Evolutionary conservation across 2,329 filamentous ascomycete species (phyloP), one percentile per base, ranked within the genome.

Genomic region (Aspergillus tubingensis): DNA sequence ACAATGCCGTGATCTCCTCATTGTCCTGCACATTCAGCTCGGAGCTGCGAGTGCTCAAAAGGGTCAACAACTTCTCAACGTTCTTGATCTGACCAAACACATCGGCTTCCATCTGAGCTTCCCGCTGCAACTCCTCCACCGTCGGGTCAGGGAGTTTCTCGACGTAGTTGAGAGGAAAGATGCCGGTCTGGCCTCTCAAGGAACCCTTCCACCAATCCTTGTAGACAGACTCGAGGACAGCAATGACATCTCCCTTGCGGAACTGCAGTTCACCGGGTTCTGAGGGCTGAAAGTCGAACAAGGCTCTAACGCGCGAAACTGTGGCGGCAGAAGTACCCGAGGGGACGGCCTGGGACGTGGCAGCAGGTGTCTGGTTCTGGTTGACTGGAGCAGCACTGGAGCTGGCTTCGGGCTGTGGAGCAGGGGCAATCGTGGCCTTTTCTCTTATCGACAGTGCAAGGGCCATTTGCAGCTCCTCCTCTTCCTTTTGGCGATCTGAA

Each of bases 121-220:
- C 95, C 59, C 91, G 87, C 77, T 97, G 92, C 67, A 99, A 78
- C 82, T 99, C 95, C 68, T 98, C 94, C 17, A 89, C 88, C 0
- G 95, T 98, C 5, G 95, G 95, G 72, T 99, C 95, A 58, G 93
- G 88, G 65, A 99, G 82, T 78, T 99, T 99, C 80, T 99, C 95
- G 15, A 99, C 95, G 72, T 99, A 99, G 80, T 99, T 99, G 66
- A 99, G 85, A 6, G 95, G 95, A 77, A 99, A 99, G 66, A 99
- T 99, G 68, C 95, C 95, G 6, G 92, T 97, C 77, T 97, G 92
- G 19, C 95, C 95, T 73, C 93, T 88, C 61, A 99, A 81, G 44
- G 93, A 96, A 1, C 95, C 95, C 69, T 96, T 94, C 95, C 95
- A 99, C 95, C 95, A 99, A 77, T 99, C 95, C 78, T 98, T 99